Percentiles rank a stretch among this genome's conserved stretches.
These are phyloP conservation scores for Puccinia coronata DNA, from an alignment of 1,284 basidiomycete genomes.

Conservation along the genomic window DNA sequence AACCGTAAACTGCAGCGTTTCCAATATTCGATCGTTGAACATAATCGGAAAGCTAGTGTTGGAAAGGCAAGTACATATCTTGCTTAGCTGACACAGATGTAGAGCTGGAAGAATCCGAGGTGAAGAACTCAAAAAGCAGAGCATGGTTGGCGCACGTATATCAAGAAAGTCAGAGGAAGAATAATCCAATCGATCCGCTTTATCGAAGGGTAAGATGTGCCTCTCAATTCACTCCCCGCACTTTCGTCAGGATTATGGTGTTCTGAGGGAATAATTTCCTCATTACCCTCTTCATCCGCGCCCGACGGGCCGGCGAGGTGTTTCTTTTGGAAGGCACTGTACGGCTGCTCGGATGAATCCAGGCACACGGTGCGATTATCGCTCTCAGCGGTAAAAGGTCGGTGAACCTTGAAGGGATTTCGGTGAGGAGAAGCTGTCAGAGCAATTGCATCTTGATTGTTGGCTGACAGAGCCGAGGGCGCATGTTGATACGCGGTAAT, in stretches of 20 bases:
- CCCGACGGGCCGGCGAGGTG: neutral
- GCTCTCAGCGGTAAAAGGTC: conserved; percentile 33
- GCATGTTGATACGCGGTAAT: conserved; percentile 32
- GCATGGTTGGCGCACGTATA: conserved; percentile 30
- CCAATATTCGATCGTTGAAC: conserved; percentile 35
- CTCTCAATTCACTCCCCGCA: neutral
- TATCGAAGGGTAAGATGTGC: neutral
- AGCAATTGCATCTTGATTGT: neutral
- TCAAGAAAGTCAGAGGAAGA: conserved; percentile 19
- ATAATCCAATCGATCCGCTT: conserved; percentile 21
- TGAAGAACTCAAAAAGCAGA: neutral
- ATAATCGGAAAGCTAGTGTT: conserved; percentile 35
- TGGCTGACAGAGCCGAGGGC: neutral
- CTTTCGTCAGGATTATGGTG: neutral
- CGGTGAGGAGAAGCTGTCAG: conserved; percentile 6
- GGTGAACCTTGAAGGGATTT: neutral
- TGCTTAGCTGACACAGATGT: neutral
- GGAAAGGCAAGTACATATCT: neutral
- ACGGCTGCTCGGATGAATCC: conserved; percentile 4
- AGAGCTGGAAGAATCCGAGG: neutral
- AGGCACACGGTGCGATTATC: conserved; percentile 26
- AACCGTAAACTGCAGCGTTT: conserved; percentile 35
- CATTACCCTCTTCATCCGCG: neutral
- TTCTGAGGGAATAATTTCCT: neutral
- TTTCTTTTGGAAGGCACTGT: conserved; percentile 18